phyloP scores from a whole-genome alignment of 139 green algal species.

The Klebsormidium nitens region DNA sequence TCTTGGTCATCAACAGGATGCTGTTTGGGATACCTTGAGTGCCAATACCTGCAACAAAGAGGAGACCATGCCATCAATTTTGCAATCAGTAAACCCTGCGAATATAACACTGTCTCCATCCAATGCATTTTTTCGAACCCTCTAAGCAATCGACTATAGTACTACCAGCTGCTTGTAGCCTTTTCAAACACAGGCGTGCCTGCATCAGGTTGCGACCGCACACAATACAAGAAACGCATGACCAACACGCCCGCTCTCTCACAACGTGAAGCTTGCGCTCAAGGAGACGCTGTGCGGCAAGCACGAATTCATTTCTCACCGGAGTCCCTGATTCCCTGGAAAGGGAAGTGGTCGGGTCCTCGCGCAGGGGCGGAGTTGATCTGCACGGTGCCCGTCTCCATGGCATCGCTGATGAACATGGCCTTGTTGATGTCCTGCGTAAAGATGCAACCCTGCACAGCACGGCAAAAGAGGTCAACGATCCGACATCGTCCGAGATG shows the following conservation, averaged over 20 bases:
- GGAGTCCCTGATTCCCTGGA: conserved; percentile 26
- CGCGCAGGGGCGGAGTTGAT: conserved; percentile 84
- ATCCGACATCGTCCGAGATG: too few relatives aligned
- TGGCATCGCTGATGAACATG: conserved; percentile 77
- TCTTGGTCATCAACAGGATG: conserved; percentile 90
- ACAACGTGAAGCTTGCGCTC: neutral
- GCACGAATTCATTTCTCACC: too few relatives aligned
- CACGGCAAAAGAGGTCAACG: neutral
- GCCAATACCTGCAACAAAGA: too few relatives aligned
- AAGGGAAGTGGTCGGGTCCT: conserved; percentile 51
- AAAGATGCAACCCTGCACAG: conserved; percentile 85
- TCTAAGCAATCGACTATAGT: conserved; percentile 70
- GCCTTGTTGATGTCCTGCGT: conserved; percentile 81
- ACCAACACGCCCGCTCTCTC: too few relatives aligned
- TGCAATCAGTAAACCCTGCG: too few relatives aligned
- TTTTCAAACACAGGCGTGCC: neutral
- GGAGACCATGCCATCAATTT: too few relatives aligned
- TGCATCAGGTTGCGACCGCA: neutral
- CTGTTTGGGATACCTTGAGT: conserved; percentile 82
- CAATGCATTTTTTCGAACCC: too few relatives aligned
- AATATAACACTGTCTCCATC: too few relatives aligned
- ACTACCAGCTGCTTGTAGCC: neutral
- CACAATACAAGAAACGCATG: neutral
- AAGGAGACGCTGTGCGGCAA: neutral
- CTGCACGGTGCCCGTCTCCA: conserved; percentile 93